Evolutionary conservation across 2,329 filamentous ascomycete species (phyloP).

Genomic region (Xylaria digitata): DNA sequence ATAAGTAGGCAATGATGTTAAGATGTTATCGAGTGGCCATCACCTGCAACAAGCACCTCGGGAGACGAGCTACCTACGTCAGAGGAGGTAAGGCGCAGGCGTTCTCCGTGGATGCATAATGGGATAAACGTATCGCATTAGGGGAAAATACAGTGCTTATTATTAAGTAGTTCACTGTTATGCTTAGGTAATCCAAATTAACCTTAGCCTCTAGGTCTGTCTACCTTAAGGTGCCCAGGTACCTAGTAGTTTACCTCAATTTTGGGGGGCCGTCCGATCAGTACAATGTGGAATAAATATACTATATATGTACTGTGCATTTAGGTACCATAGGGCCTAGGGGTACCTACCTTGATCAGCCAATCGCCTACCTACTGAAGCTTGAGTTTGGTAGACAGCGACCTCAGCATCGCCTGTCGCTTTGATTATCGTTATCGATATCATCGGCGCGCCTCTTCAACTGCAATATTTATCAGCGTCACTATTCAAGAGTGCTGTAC

Average conservation of each 20-base stretch:
- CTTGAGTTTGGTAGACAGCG: not conserved
- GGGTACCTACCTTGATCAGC: not conserved
- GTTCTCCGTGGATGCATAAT: not conserved
- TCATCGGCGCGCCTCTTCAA: conserved; percentile 13
- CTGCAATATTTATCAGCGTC: not conserved
- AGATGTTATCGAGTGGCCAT: conserved; percentile 12
- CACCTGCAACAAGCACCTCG: conserved; percentile 10
- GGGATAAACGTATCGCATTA: not conserved
- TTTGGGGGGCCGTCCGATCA: too few relatives aligned
- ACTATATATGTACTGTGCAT: too few relatives aligned
- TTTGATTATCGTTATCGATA: conserved; percentile 9
- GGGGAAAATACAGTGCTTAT: too few relatives aligned
- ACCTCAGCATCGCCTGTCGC: not conserved
- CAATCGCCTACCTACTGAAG: not conserved
- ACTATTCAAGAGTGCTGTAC: not conserved
- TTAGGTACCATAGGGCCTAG: too few relatives aligned
- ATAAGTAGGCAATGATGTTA: not conserved
- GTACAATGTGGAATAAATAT: too few relatives aligned
- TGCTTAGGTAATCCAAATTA: too few relatives aligned
- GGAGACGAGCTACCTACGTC: conserved; percentile 44
- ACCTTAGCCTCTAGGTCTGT: too few relatives aligned
- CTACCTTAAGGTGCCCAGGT: too few relatives aligned
- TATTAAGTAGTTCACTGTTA: too few relatives aligned
- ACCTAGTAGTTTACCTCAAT: too few relatives aligned
- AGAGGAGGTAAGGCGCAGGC: conserved; percentile 37